phyloP scores from a whole-genome alignment of 2,329 filamentous ascomycete genomes.

The Pseudocercospora crystallina region DNA sequence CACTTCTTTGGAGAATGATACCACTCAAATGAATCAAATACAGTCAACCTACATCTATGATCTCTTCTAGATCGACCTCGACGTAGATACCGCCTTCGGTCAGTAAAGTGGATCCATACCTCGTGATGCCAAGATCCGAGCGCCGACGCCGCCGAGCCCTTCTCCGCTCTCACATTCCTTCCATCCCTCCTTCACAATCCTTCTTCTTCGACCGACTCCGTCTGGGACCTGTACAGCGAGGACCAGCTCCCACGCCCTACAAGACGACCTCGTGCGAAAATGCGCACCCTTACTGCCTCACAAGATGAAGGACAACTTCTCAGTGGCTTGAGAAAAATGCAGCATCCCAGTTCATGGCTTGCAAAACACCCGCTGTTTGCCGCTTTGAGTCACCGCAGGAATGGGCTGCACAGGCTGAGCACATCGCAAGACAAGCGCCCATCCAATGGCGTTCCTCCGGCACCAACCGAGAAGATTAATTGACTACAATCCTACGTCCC shows the following conservation, averaged over 20 bases:
- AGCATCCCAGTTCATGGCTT: background rate
- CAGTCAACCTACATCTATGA: background rate
- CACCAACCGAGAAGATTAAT: background rate
- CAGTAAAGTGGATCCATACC: background rate
- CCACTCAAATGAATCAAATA: background rate
- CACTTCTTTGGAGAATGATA: background rate
- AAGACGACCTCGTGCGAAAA: background rate
- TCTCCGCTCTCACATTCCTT: too few species aligned
- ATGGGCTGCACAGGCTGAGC: background rate
- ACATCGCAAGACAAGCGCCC: background rate
- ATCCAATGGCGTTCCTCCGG: background rate
- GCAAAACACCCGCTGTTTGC: background rate
- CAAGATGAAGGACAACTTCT: background rate
- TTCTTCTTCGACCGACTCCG: background rate
- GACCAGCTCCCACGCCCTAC: background rate
- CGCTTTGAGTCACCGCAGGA: slow-evolving; percentile 5
- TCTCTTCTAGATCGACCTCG: background rate
- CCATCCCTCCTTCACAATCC: too few species aligned
- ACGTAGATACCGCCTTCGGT: background rate
- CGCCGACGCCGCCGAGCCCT: background rate
- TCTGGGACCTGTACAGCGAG: background rate
- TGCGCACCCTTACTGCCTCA: background rate
- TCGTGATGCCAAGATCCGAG: background rate
- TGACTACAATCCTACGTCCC: background rate
- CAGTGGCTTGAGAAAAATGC: background rate